phyloP scores from a whole-genome alignment of 495 filamentous ascomycete genomes.

The Penicillium silybi region DNA sequence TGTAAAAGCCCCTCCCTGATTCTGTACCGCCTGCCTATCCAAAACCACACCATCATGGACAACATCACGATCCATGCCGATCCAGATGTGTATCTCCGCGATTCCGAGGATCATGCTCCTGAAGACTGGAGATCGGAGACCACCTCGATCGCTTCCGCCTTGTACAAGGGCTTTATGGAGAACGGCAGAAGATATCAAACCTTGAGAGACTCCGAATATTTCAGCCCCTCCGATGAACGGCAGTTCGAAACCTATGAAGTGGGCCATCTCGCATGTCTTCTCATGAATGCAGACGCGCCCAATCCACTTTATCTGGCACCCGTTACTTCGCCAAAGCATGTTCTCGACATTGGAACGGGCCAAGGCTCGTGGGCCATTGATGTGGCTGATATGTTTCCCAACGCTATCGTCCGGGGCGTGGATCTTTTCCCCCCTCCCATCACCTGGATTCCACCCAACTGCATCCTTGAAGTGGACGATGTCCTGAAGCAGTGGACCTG shows the following conservation, averaged over 20 bases:
- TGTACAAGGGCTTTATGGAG: slow-evolving; percentile 11
- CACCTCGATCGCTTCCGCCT: slow-evolving; percentile 12
- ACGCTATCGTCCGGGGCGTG: slow-evolving; percentile 7
- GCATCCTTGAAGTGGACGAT: slow-evolving; percentile 24
- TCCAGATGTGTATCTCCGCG: slow-evolving; percentile 19
- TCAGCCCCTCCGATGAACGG: slow-evolving; percentile 9
- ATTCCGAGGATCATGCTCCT: slow-evolving; percentile 2
- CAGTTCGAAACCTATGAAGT: slow-evolving; percentile 14
- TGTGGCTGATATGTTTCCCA: slow-evolving; percentile 6
- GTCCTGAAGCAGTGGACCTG: slow-evolving; percentile 20
- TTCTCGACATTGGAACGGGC: slow-evolving; percentile 13
- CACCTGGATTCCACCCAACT: slow-evolving; percentile 23
- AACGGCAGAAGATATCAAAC: slow-evolving; percentile 14
- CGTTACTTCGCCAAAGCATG: slow-evolving; percentile 2
- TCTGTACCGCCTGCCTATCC: too few relatives aligned
- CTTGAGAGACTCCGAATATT: slow-evolving; percentile 3
- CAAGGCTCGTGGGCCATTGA: slow-evolving; percentile 12
- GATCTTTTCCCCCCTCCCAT: slow-evolving; percentile 10
- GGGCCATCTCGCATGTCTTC: slow-evolving; percentile 7
- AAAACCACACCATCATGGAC: slow-evolving; percentile 22
- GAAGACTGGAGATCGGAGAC: slow-evolving; percentile 17
- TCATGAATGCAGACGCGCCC: slow-evolving; percentile 1
- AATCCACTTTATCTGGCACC: slow-evolving; percentile 9
- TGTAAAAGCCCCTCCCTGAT: too few relatives aligned
- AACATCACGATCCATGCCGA: slow-evolving; percentile 19